Evolutionary conservation across 2,329 filamentous ascomycete species (phyloP).

Genomic region (Fusarium palustre): DNA sequence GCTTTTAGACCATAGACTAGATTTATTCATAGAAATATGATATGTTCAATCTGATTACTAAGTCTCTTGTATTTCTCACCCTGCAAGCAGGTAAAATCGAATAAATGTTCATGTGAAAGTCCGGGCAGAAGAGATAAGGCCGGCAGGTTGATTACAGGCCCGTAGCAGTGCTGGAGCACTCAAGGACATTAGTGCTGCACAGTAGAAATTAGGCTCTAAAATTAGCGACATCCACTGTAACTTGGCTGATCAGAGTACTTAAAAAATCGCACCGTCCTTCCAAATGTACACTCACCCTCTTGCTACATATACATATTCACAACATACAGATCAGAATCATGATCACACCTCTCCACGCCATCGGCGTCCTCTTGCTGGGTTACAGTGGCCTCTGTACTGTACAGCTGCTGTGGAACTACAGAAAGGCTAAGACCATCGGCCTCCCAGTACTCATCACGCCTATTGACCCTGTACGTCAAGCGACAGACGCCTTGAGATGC

Average conservation of each 20-base stretch:
- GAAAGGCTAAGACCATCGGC: conserved; percentile 29
- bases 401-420: conserved; percentile 30
- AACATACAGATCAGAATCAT: conserved; percentile 5
- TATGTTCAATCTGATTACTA: neutral
- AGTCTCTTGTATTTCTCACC: neutral
- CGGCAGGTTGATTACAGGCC: neutral
- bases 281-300: neutral
- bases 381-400: conserved; percentile 13
- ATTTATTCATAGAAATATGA: neutral
- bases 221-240: conserved; percentile 10
- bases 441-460: conserved; percentile 35
- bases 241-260: conserved; percentile 1
- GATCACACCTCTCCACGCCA: conserved; percentile 12
- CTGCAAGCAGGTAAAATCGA: neutral
- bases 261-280: conserved; percentile 12
- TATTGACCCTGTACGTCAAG: conserved; percentile 25
- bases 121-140: neutral
- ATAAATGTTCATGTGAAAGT: neutral
- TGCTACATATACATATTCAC: neutral
- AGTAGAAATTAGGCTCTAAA: neutral
- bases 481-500: neutral
- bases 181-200: neutral
- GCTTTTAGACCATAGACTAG: neutral
- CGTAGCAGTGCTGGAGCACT: neutral
- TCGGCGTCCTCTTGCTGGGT: neutral